Conservation (phyloP, 164 flowering plant genomes). For the Liriodendron chinense region DNA sequence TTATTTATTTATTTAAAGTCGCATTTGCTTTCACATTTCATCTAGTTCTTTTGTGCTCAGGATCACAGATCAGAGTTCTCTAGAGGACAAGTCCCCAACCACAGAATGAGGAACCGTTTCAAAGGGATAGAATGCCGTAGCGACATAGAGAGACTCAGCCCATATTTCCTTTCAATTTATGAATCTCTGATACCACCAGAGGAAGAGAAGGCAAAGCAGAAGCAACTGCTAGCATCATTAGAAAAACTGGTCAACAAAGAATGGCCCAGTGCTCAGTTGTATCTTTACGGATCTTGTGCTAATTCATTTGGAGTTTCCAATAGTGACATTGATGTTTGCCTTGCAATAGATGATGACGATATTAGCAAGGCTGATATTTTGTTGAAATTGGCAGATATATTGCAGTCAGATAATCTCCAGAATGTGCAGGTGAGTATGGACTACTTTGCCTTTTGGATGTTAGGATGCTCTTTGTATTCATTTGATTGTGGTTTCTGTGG, state of each 20-base stretch:
- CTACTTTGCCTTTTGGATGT: background rate
- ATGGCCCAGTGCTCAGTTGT: slow-evolving; percentile 85
- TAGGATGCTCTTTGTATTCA: background rate
- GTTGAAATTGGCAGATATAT: slow-evolving; percentile 78
- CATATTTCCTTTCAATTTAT: slow-evolving; percentile 58
- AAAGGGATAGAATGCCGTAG: slow-evolving; percentile 50
- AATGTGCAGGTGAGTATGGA: slow-evolving; percentile 76
- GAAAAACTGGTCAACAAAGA: slow-evolving; percentile 75
- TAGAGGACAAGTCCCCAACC: slow-evolving; percentile 52
- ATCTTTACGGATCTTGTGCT: slow-evolving; percentile 93
- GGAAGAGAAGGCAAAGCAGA: slow-evolving; percentile 89
- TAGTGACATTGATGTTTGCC: slow-evolving; percentile 97
- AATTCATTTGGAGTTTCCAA: slow-evolving; percentile 90
- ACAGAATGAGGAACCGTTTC: slow-evolving; percentile 50
- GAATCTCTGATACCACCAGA: slow-evolving; percentile 82
- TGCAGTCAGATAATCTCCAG: slow-evolving; percentile 73
- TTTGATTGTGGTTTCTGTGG: background rate
- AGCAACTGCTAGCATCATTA: slow-evolving; percentile 52
- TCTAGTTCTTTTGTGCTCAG: slow-evolving; percentile 31
- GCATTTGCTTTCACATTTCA: background rate
- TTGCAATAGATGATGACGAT: slow-evolving; percentile 54
- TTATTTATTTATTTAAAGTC: background rate
- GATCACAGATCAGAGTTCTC: slow-evolving; percentile 52
- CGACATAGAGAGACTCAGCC: slow-evolving; percentile 57
- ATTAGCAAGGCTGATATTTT: slow-evolving; percentile 68